Evolutionary conservation across 1,284 basidiomycete genomes (phyloP).

Genomic region (Ceratobasidium sp.): DNA sequence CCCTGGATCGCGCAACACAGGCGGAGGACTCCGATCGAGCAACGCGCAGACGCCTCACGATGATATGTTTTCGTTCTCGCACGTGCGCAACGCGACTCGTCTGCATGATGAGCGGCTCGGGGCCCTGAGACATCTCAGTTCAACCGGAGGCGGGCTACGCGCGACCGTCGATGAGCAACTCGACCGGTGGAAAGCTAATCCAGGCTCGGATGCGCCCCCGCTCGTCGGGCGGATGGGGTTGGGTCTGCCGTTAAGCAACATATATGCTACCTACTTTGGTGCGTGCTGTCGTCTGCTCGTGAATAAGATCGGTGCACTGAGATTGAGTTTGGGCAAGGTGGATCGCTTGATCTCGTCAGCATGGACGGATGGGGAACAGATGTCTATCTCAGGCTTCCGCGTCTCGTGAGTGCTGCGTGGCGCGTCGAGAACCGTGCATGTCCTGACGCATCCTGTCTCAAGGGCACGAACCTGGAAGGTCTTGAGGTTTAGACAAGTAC

Average conservation of each 20-base stretch:
- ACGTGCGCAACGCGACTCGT: conserved; percentile 75
- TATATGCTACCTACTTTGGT: conserved; percentile 74
- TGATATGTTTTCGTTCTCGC: conserved; percentile 85
- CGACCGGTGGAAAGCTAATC: conserved; percentile 58
- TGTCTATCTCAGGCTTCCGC: conserved; percentile 81
- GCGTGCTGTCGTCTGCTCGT: conserved; percentile 48
- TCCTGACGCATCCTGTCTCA: conserved; percentile 32
- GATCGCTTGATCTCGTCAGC: conserved; percentile 81
- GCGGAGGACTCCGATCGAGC: conserved; percentile 70
- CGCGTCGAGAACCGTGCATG: conserved; percentile 14
- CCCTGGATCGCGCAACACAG: conserved; percentile 55
- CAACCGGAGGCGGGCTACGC: conserved; percentile 68
- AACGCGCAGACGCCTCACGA: conserved; percentile 66
- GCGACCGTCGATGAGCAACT: conserved; percentile 83
- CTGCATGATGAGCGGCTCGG: conserved; percentile 73
- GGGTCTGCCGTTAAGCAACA: conserved; percentile 85
- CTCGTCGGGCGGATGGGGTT: conserved; percentile 72
- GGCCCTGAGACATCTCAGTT: conserved; percentile 72
- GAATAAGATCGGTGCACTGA: conserved; percentile 53
- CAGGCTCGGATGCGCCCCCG: conserved; percentile 48
- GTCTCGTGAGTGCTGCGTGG: conserved; percentile 66
- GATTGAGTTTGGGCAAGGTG: conserved; percentile 59
- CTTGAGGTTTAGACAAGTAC: conserved; percentile 68
- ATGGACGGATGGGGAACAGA: conserved; percentile 90
- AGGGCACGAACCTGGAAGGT: conserved; percentile 86